Conservation (phyloP, 257 asterid genomes). For the Salvia hispanica region DNA sequence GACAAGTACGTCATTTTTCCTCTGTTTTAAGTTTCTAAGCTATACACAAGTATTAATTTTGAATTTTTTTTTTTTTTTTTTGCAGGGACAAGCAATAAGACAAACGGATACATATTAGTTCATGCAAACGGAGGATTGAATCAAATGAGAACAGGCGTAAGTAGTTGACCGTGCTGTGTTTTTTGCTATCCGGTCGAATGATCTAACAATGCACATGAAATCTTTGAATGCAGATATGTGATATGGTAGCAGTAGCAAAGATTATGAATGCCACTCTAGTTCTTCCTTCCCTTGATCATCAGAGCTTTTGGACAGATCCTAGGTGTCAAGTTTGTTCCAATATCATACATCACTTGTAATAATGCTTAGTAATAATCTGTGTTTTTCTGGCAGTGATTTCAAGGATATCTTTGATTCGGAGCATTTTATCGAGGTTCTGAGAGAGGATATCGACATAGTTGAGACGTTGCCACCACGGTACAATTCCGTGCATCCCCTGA, state of each 20-base stretch:
- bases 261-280: conserved; percentile 93
- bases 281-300: conserved; percentile 93
- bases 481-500: conserved; percentile 46
- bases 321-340: conserved; percentile 49
- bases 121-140: conserved; percentile 97
- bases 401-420: conserved; percentile 77
- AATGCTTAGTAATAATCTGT: too few species aligned
- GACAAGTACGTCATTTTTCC: conserved; percentile 44
- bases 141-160: conserved; percentile 96
- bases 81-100: conserved; percentile 51
- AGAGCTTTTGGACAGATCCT: conserved; percentile 94
- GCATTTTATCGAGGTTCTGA: conserved; percentile 59
- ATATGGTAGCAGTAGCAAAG: conserved; percentile 97
- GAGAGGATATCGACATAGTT: conserved; percentile 59
- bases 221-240: conserved; percentile 66
- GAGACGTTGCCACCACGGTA: conserved; percentile 51
- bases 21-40: not conserved
- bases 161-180: conserved; percentile 18
- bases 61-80: too few species aligned
- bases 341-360: not conserved
- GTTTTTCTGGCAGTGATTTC: conserved; percentile 45
- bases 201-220: not conserved
- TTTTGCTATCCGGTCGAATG: not conserved
- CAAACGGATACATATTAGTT: conserved; percentile 78
- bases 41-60: too few species aligned